phyloP scores from a whole-genome alignment of 2,329 filamentous ascomycete genomes.

The Beauveria pseudobassiana region DNA sequence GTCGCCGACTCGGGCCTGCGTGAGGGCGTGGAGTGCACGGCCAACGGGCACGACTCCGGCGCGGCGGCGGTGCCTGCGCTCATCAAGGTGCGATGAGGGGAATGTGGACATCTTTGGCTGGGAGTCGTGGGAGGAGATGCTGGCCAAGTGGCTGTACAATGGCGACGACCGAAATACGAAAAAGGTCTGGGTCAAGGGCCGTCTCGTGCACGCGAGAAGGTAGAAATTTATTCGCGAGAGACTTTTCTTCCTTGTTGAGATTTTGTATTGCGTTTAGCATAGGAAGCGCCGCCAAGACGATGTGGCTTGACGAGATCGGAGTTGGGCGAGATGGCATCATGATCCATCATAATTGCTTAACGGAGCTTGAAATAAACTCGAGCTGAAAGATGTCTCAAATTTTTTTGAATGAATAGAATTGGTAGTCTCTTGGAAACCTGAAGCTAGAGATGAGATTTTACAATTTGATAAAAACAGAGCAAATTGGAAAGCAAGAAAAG shows the following conservation, averaged over 20 bases:
- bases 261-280: not conserved
- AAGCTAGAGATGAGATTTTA: no score
- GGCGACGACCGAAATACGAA: slow-evolving; percentile 89
- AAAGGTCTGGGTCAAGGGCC: slow-evolving; percentile 82
- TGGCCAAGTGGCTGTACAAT: slow-evolving; percentile 92
- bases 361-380: no score
- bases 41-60: slow-evolving; percentile 1
- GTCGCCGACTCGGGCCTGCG: slow-evolving; percentile 35
- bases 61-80: slow-evolving; percentile 13
- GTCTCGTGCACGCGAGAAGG: slow-evolving; percentile 60
- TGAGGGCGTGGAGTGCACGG: slow-evolving; percentile 16
- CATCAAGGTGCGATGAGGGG: slow-evolving; percentile 34
- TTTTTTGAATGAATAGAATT: no score
- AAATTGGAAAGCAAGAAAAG: no score
- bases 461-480: no score
- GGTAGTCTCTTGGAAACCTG: no score
- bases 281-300: not conserved
- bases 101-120: slow-evolving; percentile 85
- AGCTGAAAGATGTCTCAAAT: no score
- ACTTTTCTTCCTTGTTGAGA: not conserved
- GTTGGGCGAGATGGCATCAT: not conserved
- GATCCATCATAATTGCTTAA: not conserved
- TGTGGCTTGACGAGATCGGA: not conserved
- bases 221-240: not conserved
- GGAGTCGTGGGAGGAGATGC: slow-evolving; percentile 77